Conservation (phyloP, 2,329 filamentous ascomycete genomes). For the Lithohypha guttulata region DNA sequence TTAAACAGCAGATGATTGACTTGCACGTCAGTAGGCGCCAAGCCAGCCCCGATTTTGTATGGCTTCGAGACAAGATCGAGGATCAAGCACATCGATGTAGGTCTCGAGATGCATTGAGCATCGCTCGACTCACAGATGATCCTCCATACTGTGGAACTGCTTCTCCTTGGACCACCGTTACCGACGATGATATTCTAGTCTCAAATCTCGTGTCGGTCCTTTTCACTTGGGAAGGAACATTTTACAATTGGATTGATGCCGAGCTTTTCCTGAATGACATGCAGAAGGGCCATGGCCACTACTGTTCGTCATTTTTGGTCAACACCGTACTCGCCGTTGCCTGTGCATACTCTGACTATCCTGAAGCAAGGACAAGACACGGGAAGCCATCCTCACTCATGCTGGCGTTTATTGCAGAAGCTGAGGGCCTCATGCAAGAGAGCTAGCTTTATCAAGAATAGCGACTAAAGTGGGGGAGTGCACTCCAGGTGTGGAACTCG, state of each 20-base stretch:
- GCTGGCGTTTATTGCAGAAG: not conserved
- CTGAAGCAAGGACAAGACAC: not conserved
- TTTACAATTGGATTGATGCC: constrained; percentile 25
- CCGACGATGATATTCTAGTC: constrained; percentile 25
- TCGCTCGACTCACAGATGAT: not conserved
- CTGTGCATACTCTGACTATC: constrained; percentile 7
- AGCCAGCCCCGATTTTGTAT: constrained; percentile 6
- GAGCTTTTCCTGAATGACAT: constrained; percentile 26
- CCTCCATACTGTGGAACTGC: constrained; percentile 8
- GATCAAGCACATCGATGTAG: not conserved
- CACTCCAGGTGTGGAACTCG: too few relatives aligned
- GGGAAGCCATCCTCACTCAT: not conserved
- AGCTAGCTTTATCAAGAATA: too few relatives aligned
- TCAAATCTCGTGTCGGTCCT: constrained; percentile 27
- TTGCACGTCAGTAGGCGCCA: constrained; percentile 5
- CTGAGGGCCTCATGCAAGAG: not conserved
- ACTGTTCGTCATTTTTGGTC: constrained; percentile 28
- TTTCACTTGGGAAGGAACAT: constrained; percentile 26
- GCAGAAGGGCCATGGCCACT: constrained; percentile 22
- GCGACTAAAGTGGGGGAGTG: too few relatives aligned
- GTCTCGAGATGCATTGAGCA: not conserved
- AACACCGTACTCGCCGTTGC: constrained; percentile 25
- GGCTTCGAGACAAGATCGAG: not conserved
- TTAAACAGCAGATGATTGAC: constrained; percentile 13
- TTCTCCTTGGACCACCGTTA: constrained; percentile 25